phyloP scores from a whole-genome alignment of 805 yeast species.

The Hagleromyces aurorensis region DNA sequence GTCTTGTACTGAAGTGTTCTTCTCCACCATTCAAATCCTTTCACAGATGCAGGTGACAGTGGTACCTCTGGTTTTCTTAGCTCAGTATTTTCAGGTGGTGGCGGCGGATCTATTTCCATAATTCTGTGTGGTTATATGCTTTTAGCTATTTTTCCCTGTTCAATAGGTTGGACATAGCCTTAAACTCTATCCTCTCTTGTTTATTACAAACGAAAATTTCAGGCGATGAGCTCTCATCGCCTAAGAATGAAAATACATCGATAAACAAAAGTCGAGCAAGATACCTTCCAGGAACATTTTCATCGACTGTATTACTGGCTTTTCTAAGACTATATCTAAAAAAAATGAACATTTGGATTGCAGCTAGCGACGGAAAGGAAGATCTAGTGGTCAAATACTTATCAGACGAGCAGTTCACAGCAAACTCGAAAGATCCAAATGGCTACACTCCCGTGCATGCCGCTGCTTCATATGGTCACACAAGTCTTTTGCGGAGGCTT shows the following conservation, averaged over 20 bases:
- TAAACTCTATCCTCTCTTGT: background rate
- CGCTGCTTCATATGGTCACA: constrained; percentile 88
- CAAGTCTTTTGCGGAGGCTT: constrained; percentile 43
- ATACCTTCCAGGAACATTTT: background rate
- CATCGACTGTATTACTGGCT: background rate
- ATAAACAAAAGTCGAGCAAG: background rate
- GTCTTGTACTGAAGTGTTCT: constrained; percentile 62
- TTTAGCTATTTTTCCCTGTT: too few species aligned
- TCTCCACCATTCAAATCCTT: constrained; percentile 78
- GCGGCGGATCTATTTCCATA: constrained; percentile 1
- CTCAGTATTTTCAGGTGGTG: constrained; percentile 14
- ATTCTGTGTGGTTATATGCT: background rate
- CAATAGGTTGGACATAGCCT: background rate
- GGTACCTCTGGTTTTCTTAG: constrained; percentile 16
- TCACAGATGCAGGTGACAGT: constrained; percentile 10
- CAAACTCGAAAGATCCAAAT: constrained; percentile 78
- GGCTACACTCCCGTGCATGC: constrained; percentile 98
- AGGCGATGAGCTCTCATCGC: background rate
- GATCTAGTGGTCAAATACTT: constrained; percentile 51
- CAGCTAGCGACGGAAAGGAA: constrained; percentile 78
- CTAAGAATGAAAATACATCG: background rate
- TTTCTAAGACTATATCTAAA: too few species aligned
- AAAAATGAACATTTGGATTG: constrained; percentile 79
- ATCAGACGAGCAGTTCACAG: constrained; percentile 35
- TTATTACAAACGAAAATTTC: background rate